Evolutionary conservation across 1,139 yeast species (phyloP), one percentile per base, ranked within the genome.

Genomic region (Saccharomyces hybrid): DNA sequence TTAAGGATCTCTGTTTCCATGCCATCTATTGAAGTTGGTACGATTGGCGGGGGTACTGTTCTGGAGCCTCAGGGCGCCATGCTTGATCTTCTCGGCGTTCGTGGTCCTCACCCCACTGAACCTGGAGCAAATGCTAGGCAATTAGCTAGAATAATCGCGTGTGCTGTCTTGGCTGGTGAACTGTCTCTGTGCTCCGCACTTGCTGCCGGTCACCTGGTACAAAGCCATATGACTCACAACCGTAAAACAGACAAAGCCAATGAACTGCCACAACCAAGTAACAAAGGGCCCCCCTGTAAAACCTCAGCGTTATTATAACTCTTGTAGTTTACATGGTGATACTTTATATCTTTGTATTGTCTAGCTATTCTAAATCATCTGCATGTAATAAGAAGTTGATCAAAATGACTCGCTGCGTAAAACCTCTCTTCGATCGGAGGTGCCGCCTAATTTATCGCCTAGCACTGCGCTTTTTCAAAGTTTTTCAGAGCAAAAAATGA

Each of bases 11-110:
- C 96, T 2, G 99, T 93, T 23, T 88, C 97, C 5, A 93, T 93
- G 99, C 99, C 99, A 28, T 89, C 95, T 27, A 90, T 93, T 63
- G 99, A 93, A 75, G 99, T 93, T 48, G 99, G 99, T 59, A 93
- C 99, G 3, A 90, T 93, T 71, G 99, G 99, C 57, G 99, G 99
- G 58, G 99, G 99, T 68, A 93, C 99, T 8, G 88, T 93, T 59
- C 80, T 93, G 64, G 98, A 88, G 67, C 97, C 99, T 38, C 99
- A 93, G 75, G 87, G 90, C 49, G 89, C 99, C 31, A 88, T 93
- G 96, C 79, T 93, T 60, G 98, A 93, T 65, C 76, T 93, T 63
- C 78, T 93, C 59, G 98, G 98, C 41, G 96, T 93, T 49, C 83
- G 88, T 64, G 99, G 99, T 5, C 97, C 99, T n/a, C 96, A 90